These are phyloP conservation scores for Pilaira anomala DNA, from an alignment of 192 early-diverging fungal genomes.

Conservation along the genomic window DNA sequence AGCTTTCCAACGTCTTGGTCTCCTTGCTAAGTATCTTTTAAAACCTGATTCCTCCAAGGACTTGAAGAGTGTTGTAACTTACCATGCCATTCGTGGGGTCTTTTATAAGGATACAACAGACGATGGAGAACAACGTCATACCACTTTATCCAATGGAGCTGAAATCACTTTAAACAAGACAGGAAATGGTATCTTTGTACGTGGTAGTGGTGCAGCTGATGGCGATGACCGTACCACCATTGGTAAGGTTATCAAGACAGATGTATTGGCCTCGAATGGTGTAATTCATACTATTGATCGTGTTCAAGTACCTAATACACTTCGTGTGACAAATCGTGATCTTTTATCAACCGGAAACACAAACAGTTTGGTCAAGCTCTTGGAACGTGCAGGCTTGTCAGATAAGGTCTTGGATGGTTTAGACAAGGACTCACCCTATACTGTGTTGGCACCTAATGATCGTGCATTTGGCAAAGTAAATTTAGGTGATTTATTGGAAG, in stretches of 20 bases:
- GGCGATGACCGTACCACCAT: conserved; percentile 23
- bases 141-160: conserved; percentile 37
- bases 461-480: conserved; percentile 48
- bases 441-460: conserved; percentile 51
- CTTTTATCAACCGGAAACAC: conserved; percentile 41
- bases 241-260: conserved; percentile 25
- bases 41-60: conserved; percentile 29
- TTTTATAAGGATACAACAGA: conserved; percentile 40
- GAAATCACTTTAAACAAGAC: conserved; percentile 44
- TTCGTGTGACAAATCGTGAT: conserved; percentile 43
- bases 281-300: conserved; percentile 47
- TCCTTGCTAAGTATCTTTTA: conserved; percentile 51
- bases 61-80: conserved; percentile 48
- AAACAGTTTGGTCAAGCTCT: conserved; percentile 34
- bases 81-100: conserved; percentile 46
- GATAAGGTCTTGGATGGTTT: conserved; percentile 33
- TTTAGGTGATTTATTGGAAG: conserved; percentile 24
- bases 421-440: conserved; percentile 33
- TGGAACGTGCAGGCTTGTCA: conserved; percentile 41
- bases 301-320: conserved; percentile 41
- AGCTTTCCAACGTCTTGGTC: conserved; percentile 56
- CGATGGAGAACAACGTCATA: conserved; percentile 28
- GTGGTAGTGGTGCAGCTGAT: conserved; percentile 21
- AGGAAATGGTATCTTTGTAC: conserved; percentile 13
- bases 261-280: conserved; percentile 44